Conservation (phyloP, 1,284 basidiomycete genomes). For the Vanrija sp. region DNA sequence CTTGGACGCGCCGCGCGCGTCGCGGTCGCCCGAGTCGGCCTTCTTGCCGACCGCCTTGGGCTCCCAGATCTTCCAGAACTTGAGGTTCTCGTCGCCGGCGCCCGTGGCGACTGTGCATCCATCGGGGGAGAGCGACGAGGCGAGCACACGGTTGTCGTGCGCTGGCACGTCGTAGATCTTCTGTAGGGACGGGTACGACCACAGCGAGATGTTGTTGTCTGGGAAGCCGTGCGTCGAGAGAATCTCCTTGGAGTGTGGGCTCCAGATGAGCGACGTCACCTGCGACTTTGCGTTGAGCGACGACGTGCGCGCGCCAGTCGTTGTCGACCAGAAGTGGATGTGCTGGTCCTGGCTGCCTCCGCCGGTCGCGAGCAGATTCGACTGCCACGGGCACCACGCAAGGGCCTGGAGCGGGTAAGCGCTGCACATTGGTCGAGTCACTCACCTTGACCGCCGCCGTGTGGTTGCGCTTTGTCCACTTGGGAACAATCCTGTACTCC, state of each 20-base stretch:
- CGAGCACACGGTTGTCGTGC: constrained; percentile 83
- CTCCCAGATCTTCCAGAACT: constrained; percentile 55
- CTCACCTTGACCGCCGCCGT: constrained; percentile 89
- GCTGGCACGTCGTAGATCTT: constrained; percentile 87
- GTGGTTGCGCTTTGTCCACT: constrained; percentile 91
- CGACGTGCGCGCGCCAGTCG: constrained; percentile 81
- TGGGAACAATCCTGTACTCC: constrained; percentile 62
- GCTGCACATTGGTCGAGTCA: too few relatives aligned
- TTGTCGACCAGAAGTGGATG: constrained; percentile 89
- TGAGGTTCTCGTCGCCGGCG: constrained; percentile 88
- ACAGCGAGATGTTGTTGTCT: constrained; percentile 55
- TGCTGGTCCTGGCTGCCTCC: constrained; percentile 93
- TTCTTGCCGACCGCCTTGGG: constrained; percentile 34
- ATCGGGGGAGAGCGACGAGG: constrained; percentile 76
- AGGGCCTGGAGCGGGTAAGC: constrained; percentile 44
- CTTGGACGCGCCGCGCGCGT: constrained; percentile 14
- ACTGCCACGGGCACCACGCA: constrained; percentile 97
- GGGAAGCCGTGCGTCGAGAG: constrained; percentile 92
- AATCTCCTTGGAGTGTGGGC: constrained; percentile 83
- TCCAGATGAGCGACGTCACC: constrained; percentile 88
- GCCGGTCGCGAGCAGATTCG: constrained; percentile 83
- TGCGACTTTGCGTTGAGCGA: constrained; percentile 80
- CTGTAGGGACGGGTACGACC: constrained; percentile 58
- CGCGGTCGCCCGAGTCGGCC: constrained; percentile 19
- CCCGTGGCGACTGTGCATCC: constrained; percentile 87